Conservation (phyloP, 1,139 yeast species). For the Blastobotrys proliferans region DNA sequence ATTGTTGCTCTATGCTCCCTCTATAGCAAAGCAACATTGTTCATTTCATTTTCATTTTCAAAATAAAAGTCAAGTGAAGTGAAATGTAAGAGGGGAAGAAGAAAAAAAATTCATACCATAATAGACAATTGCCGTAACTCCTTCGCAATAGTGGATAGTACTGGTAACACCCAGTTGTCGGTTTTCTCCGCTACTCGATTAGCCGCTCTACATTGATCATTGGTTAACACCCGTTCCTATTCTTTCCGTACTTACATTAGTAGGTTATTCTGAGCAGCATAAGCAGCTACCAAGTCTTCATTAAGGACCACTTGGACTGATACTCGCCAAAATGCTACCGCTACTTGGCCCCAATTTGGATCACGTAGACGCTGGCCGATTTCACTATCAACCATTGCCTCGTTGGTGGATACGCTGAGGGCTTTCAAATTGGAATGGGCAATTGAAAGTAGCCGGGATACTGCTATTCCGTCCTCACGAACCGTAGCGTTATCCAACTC, state of each 20-base stretch:
- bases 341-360: conserved; percentile 27
- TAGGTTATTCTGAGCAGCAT: conserved; percentile 27
- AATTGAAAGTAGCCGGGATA: conserved; percentile 26
- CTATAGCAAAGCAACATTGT: too few relatives aligned
- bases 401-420: conserved; percentile 24
- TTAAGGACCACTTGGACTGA: conserved; percentile 24
- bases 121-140: conserved; percentile 48
- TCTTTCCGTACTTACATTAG: conserved; percentile 20
- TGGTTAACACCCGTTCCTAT: conserved; percentile 7
- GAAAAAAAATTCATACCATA: conserved; percentile 20
- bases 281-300: conserved; percentile 29
- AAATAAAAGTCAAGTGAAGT: not conserved
- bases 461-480: conserved; percentile 25
- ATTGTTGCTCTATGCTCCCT: too few relatives aligned
- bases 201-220: conserved; percentile 13
- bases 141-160: conserved; percentile 51
- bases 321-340: conserved; percentile 29
- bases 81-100: conserved; percentile 1
- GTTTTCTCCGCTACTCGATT: conserved; percentile 62
- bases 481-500: conserved; percentile 19
- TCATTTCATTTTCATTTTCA: not conserved
- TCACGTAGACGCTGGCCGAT: too few relatives aligned
- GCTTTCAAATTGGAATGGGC: conserved; percentile 20
- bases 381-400: conserved; percentile 18
- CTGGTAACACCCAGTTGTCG: conserved; percentile 63